Base-by-base conservation (phyloP, 2,329 filamentous ascomycete genomes). In the Capronia coronata region DNA sequence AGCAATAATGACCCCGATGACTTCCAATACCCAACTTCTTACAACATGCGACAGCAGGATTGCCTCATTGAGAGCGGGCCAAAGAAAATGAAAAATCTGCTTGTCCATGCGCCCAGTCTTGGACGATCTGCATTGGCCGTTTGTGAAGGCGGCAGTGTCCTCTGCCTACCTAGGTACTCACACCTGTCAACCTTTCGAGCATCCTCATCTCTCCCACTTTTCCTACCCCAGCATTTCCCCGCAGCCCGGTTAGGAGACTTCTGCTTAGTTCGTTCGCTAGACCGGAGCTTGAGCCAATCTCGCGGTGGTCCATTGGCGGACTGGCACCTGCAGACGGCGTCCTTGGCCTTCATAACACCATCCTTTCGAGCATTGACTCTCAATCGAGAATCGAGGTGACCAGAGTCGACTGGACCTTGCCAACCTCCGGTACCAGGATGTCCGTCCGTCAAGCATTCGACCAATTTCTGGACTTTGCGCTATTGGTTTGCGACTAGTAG, bases 171-270 rank as follows among this genome's bases (percentile, higher is more conserved):
- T n/a, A n/a, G n/a, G n/a, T n/a, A n/a, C n/a, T n/a, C n/a, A n/a
- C n/a, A n/a, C n/a, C n/a, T n/a, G n/a, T n/a, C n/a, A n/a, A n/a
- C n/a, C n/a, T n/a, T n/a, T n/a, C n/a, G n/a, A n/a, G n/a, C n/a
- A n/a, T n/a, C n/a, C 35, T 38, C 16, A 38, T 38, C 16, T 14
- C 4, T 18, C 35, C 9, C 34, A 13, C 13, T 16, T 37, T 30
- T 45, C 43, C 38, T 49, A 46, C 55, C 52, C 55, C 55, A 57
- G 55, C 32, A 51, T 57, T 55, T 55, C 51, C 52, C 49, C 52
- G 49, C 55, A 55, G 47, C 49, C 16, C 30, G 35, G 35, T 39
- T 37, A 25, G 14, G 19, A 34, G 16, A 23, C 16, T 11, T 19
- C n/a, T 38, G 7, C 13, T 49, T 55, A 51, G 51, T 38, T 45